These are phyloP conservation scores for Fraxinus albicans DNA, from an alignment of 305 asterid genomes.

Conservation along the genomic window DNA sequence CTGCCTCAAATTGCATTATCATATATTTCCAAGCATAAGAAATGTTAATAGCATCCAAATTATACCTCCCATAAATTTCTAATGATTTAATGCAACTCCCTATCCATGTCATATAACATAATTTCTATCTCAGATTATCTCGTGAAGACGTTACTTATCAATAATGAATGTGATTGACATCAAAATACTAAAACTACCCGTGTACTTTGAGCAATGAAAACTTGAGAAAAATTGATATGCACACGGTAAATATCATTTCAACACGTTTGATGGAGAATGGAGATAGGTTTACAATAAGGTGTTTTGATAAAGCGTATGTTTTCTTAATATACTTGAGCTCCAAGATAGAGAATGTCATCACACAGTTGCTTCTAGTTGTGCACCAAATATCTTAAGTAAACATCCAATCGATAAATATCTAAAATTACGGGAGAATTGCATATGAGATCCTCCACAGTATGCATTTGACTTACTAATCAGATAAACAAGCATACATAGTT, in stretches of 20 bases:
- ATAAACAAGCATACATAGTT: background rate
- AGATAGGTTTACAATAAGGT: background rate
- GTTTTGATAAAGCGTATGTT: background rate
- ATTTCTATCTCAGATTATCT: background rate
- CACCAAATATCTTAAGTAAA: background rate
- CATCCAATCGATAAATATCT: background rate
- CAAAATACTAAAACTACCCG: conserved; percentile 5
- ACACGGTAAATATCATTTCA: conserved; percentile 1
- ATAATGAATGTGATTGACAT: background rate
- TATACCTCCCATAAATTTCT: background rate
- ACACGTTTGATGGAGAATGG: background rate
- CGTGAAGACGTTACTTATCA: background rate
- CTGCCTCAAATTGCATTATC: background rate
- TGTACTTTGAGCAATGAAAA: conserved; percentile 8
- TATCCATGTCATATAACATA: background rate
- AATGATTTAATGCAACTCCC: background rate
- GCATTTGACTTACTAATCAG: conserved; percentile 1
- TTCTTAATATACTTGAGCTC: background rate
- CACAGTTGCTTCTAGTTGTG: conserved; percentile 14
- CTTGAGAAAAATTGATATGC: background rate
- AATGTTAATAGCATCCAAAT: background rate
- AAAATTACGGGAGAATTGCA: background rate
- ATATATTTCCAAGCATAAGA: background rate
- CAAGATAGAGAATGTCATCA: conserved; percentile 1
- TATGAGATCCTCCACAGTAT: background rate